Evolutionary conservation across 306 rosid species (phyloP), one percentile per base, ranked within the genome.

Genomic region (Glycyrrhiza uralensis): DNA sequence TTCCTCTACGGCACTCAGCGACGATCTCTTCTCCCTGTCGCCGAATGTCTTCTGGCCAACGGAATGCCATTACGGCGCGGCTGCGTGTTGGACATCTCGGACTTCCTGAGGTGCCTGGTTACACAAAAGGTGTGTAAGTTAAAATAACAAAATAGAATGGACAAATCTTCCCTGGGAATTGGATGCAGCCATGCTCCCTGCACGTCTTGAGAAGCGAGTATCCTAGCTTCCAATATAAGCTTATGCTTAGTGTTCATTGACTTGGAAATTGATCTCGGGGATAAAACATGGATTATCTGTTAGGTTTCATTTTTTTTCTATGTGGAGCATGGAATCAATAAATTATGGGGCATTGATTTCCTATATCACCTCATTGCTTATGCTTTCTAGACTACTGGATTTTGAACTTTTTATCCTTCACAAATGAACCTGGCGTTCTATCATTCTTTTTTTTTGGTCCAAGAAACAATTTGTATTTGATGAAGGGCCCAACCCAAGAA

Each of bases 161-260:
- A 94, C 98, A 38, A 94, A 91, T 81, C 95, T 94, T 56, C 98
- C 98, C 10, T 94, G 98, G 98, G 96, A 91, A 80, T 68, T 94
- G 82, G 98, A 94, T 85, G 97, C 95, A 41, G 98, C 98, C 76
- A 91, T 94, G 98, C 98, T 94, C 36, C 90, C n/a, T n/a, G n/a
- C 96, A 69, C 97, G 98, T 76, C 94, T 94, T 55, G 98, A 94
- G 84, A 94, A 94, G 83, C 90, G 96, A 72, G 98, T 94, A 94
- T 91, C 97, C n/a, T n/a, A n/a, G n/a, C 98, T 86, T 88, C 75
- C 61, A 33, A 78, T 69, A 23, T 13, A 24, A 55, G 49, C 22
- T 67, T 30, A 9, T 78, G 63, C 33, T 59, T 77, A 74, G 33
- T 47, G 38, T 23, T 62, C 50, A 41, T 39, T 4, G 13, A n/a